Conservation (phyloP, 2,329 filamentous ascomycete genomes). For the Arachnopeziza araneosa region DNA sequence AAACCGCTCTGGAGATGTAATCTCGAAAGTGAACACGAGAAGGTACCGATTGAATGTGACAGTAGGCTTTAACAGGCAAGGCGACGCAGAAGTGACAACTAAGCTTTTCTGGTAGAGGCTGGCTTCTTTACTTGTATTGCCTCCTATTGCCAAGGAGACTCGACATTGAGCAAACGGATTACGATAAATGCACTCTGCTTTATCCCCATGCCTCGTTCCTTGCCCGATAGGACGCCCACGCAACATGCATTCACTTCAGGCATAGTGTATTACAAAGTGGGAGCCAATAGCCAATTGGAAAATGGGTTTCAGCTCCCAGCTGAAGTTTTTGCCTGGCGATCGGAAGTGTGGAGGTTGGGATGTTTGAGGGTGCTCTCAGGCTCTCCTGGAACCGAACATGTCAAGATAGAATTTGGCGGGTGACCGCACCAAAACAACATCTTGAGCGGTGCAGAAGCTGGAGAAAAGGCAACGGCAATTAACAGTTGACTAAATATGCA, state of each 20-base stretch:
- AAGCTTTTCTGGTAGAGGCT: not conserved
- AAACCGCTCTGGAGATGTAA: not conserved
- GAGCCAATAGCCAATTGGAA: slow-evolving; percentile 14
- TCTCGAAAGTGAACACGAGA: not conserved
- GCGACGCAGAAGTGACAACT: not conserved
- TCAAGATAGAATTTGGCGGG: slow-evolving; percentile 16
- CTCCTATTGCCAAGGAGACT: not conserved
- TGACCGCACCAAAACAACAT: slow-evolving; percentile 16
- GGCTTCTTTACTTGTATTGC: not conserved
- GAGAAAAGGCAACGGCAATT: slow-evolving; percentile 1
- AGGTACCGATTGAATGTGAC: too few relatives aligned
- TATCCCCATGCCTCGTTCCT: not conserved
- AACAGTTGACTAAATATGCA: slow-evolving; percentile 6
- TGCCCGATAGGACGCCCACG: too few relatives aligned
- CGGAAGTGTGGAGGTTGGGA: not conserved
- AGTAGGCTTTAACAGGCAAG: not conserved
- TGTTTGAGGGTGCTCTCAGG: slow-evolving; percentile 1
- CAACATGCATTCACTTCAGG: slow-evolving; percentile 17
- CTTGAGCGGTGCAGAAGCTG: slow-evolving; percentile 9
- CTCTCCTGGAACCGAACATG: slow-evolving; percentile 9
- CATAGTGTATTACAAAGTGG: slow-evolving; percentile 11
- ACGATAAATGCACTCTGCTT: not conserved
- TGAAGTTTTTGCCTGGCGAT: slow-evolving; percentile 9
- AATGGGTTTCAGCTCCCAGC: not conserved
- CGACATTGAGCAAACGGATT: not conserved